phyloP scores from a whole-genome alignment of 345 rosid genomes.

The Combretum micranthum region DNA sequence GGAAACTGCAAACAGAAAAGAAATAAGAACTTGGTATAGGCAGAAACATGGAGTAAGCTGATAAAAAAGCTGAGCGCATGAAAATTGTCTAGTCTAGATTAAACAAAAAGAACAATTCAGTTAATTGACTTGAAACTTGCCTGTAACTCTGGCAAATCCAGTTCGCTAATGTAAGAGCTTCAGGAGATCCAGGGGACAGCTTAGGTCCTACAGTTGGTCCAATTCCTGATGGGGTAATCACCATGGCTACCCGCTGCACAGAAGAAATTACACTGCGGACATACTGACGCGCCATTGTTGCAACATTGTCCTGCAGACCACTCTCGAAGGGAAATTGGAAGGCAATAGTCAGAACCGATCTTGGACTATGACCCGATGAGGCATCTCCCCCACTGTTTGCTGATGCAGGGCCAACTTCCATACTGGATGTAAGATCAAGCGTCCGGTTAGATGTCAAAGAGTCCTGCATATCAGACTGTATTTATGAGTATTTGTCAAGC shows the following conservation, averaged over 20 bases:
- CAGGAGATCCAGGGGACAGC: constrained; percentile 81
- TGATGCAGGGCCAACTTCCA: constrained; percentile 73
- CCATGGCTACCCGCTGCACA: constrained; percentile 96
- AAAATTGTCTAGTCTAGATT: background rate
- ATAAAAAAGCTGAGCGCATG: background rate
- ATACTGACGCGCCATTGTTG: constrained; percentile 91
- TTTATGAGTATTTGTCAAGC: background rate
- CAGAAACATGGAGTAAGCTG: background rate
- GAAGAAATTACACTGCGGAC: constrained; percentile 86
- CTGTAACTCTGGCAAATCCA: constrained; percentile 90
- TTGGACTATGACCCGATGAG: constrained; percentile 31
- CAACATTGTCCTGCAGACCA: constrained; percentile 87
- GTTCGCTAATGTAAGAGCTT: constrained; percentile 85
- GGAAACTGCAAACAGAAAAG: constrained; percentile 34
- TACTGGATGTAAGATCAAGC: constrained; percentile 86
- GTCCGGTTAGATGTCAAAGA: constrained; percentile 52
- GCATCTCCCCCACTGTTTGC: constrained; percentile 47
- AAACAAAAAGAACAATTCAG: background rate
- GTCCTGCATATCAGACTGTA: constrained; percentile 62
- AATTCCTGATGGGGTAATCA: constrained; percentile 81
- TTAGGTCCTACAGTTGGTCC: constrained; percentile 60
- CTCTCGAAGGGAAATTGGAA: constrained; percentile 93
- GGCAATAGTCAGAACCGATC: constrained; percentile 94
- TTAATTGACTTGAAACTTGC: constrained; percentile 1
- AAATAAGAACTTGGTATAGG: constrained; percentile 5